These are phyloP conservation scores for Spironucleus salmonicida DNA, from an alignment of 208 protist species.

Conservation along the genomic window DNA sequence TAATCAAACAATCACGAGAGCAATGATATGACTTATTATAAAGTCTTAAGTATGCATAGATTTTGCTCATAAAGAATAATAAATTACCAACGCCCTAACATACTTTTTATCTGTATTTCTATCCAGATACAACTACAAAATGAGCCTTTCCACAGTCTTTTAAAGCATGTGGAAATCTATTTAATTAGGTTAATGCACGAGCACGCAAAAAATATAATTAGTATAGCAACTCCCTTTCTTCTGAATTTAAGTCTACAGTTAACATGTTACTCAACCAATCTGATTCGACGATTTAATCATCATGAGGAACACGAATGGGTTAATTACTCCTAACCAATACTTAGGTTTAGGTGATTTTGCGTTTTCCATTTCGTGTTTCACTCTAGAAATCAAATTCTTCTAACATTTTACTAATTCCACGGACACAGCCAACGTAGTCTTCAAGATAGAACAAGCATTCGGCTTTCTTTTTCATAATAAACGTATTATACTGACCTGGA, in stretches of 20 bases:
- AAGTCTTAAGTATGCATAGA: conserved; percentile 8
- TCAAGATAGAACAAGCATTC: conserved; percentile 15
- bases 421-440: conserved; percentile 29
- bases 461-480: background rate
- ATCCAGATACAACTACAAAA: background rate
- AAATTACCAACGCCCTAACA: conserved; percentile 10
- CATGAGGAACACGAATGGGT: background rate
- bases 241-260: background rate
- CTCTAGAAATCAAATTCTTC: conserved; percentile 3
- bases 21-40: conserved; percentile 27
- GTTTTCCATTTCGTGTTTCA: background rate
- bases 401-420: background rate
- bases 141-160: conserved; percentile 4
- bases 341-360: background rate
- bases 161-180: background rate
- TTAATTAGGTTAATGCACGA: background rate
- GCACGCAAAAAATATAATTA: conserved; percentile 11
- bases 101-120: background rate
- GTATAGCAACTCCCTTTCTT: conserved; percentile 2
- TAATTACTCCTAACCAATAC: background rate
- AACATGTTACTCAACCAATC: background rate
- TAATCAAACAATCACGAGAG: background rate
- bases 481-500: conserved; percentile 7
- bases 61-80: conserved; percentile 7
- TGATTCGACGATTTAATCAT: background rate